These are phyloP conservation scores for Nakazawaea anatomiae DNA, from an alignment of 805 yeast species.

Conservation along the genomic window DNA sequence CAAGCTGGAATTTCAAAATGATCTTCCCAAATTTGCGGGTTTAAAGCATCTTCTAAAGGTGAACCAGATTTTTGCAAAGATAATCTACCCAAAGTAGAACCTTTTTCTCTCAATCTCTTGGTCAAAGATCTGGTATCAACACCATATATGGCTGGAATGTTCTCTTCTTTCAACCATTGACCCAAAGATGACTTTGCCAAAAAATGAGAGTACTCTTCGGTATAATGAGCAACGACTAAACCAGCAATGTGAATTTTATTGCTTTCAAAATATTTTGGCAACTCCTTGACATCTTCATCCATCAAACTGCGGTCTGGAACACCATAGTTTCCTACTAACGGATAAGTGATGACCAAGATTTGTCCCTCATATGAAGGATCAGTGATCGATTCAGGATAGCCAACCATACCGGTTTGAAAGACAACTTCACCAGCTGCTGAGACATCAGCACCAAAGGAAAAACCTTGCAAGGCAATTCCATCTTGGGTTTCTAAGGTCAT, in stretches of 20 bases:
- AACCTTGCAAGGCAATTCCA: slow-evolving; percentile 85
- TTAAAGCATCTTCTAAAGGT: slow-evolving; percentile 26
- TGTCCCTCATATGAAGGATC: slow-evolving; percentile 99
- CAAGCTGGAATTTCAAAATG: slow-evolving; percentile 76
- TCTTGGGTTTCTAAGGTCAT: slow-evolving; percentile 86
- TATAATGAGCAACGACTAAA: slow-evolving; percentile 92
- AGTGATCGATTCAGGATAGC: slow-evolving; percentile 95
- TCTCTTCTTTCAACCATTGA: slow-evolving; percentile 86
- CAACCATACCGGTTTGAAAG: slow-evolving; percentile 99
- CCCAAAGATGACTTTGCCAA: slow-evolving; percentile 91
- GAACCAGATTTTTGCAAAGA: slow-evolving; percentile 46
- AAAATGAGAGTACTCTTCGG: slow-evolving; percentile 92
- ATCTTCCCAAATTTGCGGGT: slow-evolving; percentile 46
- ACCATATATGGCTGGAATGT: slow-evolving; percentile 95
- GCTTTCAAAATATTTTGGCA: slow-evolving; percentile 94
- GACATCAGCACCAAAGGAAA: slow-evolving; percentile 91
- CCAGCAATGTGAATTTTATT: slow-evolving; percentile 93
- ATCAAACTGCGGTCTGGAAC: slow-evolving; percentile 82
- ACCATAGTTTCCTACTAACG: slow-evolving; percentile 97
- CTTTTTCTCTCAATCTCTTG: slow-evolving; percentile 85
- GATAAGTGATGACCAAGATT: slow-evolving; percentile 92
- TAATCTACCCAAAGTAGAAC: slow-evolving; percentile 90
- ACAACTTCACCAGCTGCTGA: slow-evolving; percentile 95
- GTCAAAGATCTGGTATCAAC: slow-evolving; percentile 96
- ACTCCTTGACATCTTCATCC: slow-evolving; percentile 66